Conservation (phyloP, 148 eudicot species). For the Limonium bicolor region DNA sequence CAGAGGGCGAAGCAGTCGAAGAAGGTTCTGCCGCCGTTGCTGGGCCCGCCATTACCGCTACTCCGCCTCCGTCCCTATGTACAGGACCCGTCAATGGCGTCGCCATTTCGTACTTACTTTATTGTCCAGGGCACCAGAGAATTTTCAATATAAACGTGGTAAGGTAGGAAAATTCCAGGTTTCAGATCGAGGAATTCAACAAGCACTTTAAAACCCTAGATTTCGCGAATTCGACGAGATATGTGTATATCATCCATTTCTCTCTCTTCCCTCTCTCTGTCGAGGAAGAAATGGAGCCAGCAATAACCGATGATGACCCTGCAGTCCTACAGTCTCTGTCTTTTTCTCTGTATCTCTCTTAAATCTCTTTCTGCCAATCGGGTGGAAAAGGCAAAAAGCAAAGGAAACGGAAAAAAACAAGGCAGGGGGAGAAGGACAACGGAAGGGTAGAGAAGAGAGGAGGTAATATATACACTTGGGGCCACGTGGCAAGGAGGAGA, state of each 20-base stretch:
- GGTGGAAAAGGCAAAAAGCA: not conserved
- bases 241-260: not conserved
- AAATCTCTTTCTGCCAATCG: not conserved
- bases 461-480: slow-evolving; percentile 7
- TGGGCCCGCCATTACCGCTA: slow-evolving; percentile 51
- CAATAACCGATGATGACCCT: too few species aligned
- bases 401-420: not conserved
- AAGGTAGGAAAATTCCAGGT: not conserved
- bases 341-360: not conserved
- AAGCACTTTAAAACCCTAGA: not conserved
- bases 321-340: too few species aligned
- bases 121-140: too few species aligned
- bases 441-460: not conserved
- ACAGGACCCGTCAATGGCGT: slow-evolving; percentile 69
- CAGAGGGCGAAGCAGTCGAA: slow-evolving; percentile 6
- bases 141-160: not conserved
- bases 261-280: not conserved
- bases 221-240: not conserved
- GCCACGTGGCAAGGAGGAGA: slow-evolving; percentile 25
- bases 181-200: slow-evolving; percentile 2
- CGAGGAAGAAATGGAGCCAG: too few species aligned
- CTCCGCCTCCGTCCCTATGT: slow-evolving; percentile 58
- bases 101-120: slow-evolving; percentile 34
- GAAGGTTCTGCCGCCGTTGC: slow-evolving; percentile 20
- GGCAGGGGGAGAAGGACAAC: not conserved